Percentiles rank a stretch among this genome's conserved stretches.
Evolutionary conservation across 306 rosid species (phyloP).

Genomic region (Dalbergia oliveri): DNA sequence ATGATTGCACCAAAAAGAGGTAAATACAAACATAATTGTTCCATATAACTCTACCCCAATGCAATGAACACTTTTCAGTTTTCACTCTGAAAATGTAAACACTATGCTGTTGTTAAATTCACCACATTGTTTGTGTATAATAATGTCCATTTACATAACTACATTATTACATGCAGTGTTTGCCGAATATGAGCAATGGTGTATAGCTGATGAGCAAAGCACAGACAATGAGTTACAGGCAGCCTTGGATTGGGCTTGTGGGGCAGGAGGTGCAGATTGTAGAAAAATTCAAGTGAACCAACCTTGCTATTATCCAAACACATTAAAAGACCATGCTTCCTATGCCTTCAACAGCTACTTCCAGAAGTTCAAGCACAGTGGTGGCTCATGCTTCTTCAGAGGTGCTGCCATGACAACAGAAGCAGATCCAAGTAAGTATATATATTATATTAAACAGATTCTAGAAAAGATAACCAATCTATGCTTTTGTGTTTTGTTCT

Average conservation of each 20-base stretch:
- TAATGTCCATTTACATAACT: not conserved
- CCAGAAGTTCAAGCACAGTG: slow-evolving; percentile 72
- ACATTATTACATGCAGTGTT: slow-evolving; percentile 29
- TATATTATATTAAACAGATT: not conserved
- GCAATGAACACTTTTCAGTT: too few relatives aligned
- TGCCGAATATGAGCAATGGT: slow-evolving; percentile 79
- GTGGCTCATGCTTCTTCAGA: slow-evolving; percentile 78
- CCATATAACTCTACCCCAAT: not conserved
- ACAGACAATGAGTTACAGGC: slow-evolving; percentile 69
- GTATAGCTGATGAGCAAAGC: slow-evolving; percentile 81
- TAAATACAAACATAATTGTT: slow-evolving; percentile 40
- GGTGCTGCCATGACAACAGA: slow-evolving; percentile 79
- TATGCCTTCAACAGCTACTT: slow-evolving; percentile 78
- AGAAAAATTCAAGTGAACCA: slow-evolving; percentile 67
- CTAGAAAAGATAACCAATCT: not conserved
- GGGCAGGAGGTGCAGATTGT: slow-evolving; percentile 82
- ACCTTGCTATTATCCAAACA: slow-evolving; percentile 75
- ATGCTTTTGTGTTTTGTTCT: not conserved
- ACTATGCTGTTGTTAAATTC: not conserved
- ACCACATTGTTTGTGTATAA: not conserved
- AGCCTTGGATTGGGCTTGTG: slow-evolving; percentile 89
- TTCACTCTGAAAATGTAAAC: not conserved
- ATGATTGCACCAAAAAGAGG: slow-evolving; percentile 62
- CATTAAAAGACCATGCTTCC: slow-evolving; percentile 79
- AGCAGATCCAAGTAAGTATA: slow-evolving; percentile 79